phyloP scores from a whole-genome alignment of 2,329 filamentous ascomycete species.

The Alternaria hordeiaustralica region DNA sequence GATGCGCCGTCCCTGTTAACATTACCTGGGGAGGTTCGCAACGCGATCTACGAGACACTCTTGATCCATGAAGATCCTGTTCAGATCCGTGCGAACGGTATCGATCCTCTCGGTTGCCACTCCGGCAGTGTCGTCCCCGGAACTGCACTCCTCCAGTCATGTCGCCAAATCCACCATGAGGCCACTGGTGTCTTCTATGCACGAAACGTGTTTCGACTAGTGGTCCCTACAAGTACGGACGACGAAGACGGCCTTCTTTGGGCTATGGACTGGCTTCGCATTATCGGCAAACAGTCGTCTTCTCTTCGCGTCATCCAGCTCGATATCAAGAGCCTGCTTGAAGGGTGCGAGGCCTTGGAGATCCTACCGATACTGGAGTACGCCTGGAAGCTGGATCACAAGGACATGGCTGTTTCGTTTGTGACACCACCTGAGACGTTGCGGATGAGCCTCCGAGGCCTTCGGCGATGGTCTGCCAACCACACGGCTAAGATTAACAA shows the following conservation, averaged over 20 bases:
- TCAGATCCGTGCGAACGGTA: not conserved
- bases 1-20: not conserved
- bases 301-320: not conserved
- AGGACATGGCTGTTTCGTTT: accelerated
- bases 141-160: not conserved
- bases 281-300: not conserved
- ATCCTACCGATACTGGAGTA: not conserved
- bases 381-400: not conserved
- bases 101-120: not conserved
- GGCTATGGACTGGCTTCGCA: not conserved
- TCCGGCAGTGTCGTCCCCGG: not conserved
- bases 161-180: not conserved
- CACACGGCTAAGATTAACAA: not conserved
- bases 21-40: not conserved
- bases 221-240: not conserved
- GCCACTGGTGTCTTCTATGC: not conserved
- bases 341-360: not conserved
- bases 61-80: not conserved
- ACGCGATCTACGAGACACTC: not conserved
- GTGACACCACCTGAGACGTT: no score
- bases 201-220: not conserved
- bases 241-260: not conserved
- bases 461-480: not conserved
- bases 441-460: no score
- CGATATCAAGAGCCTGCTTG: not conserved